phyloP scores from a whole-genome alignment of 2,329 filamentous ascomycete genomes.

The Scolecobasidium constrictum region DNA sequence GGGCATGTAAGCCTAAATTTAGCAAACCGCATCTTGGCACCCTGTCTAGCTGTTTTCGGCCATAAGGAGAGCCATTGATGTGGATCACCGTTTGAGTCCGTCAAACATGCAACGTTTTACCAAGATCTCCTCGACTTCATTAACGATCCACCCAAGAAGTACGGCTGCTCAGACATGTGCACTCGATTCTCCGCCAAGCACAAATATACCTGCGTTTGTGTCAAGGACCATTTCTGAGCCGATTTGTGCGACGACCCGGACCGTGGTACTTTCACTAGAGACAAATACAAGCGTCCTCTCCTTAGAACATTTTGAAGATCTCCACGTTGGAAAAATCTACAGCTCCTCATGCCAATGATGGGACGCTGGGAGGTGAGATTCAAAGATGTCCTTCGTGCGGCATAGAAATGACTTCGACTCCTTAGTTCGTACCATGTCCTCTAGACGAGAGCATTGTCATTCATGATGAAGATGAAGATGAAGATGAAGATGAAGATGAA shows the following conservation, averaged over 20 bases:
- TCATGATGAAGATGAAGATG: background rate
- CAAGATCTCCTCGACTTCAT: constrained; percentile 1
- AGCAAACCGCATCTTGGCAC: background rate
- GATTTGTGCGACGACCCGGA: background rate
- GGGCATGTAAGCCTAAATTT: background rate
- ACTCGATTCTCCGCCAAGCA: background rate
- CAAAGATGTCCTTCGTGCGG: background rate
- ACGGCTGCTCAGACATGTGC: background rate
- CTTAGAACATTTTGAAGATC: background rate
- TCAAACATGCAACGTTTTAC: background rate
- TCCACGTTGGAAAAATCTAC: background rate
- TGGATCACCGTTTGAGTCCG: too few relatives aligned
- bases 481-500: background rate
- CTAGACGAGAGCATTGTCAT: background rate
- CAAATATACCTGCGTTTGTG: background rate
- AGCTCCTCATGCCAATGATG: constrained; percentile 1
- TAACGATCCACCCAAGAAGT: background rate
- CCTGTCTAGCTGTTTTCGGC: background rate
- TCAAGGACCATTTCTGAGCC: background rate
- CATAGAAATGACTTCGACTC: constrained; percentile 1
- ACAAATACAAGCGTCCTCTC: background rate
- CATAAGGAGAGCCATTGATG: background rate
- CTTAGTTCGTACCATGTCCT: constrained; percentile 1
- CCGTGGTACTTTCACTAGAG: background rate
- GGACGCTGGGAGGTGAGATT: background rate